Conservation (phyloP, 306 rosid genomes). For the Morella rubra region DNA sequence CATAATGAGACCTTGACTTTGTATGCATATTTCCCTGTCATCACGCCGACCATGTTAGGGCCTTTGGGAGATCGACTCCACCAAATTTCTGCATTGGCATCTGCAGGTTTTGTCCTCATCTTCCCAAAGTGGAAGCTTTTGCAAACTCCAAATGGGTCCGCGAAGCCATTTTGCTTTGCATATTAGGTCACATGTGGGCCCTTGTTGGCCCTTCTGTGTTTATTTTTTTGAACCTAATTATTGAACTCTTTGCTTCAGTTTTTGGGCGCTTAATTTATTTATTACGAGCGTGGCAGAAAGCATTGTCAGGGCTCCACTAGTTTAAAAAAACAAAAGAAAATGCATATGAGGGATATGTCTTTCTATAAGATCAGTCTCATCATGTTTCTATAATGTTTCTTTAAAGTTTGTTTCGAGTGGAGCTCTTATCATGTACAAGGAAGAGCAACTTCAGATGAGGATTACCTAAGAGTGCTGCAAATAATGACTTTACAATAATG, state of each 20-base stretch:
- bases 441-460: no score
- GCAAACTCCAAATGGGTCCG: slow-evolving; percentile 27
- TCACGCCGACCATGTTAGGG: slow-evolving; percentile 56
- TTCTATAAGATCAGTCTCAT: no score
- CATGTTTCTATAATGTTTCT: no score
- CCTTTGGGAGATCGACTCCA: slow-evolving; percentile 42
- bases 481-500: no score
- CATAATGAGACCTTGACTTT: slow-evolving; percentile 53
- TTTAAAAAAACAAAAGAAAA: no score
- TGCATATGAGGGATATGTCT: background rate
- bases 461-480: no score
- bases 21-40: slow-evolving; percentile 35
- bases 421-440: no score
- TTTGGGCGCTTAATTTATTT: slow-evolving; percentile 21
- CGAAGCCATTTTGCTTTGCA: slow-evolving; percentile 33
- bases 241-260: slow-evolving; percentile 29
- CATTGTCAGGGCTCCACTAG: slow-evolving; percentile 24
- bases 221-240: slow-evolving; percentile 20
- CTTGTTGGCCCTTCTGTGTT: slow-evolving; percentile 29
- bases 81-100: slow-evolving; percentile 26
- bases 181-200: slow-evolving; percentile 53
- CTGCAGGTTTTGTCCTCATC: slow-evolving; percentile 41
- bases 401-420: no score
- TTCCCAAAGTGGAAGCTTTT: slow-evolving; percentile 30
- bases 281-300: slow-evolving; percentile 15